Conservation (phyloP, 192 early-diverging fungal species). For the Coemansia sp. region DNA sequence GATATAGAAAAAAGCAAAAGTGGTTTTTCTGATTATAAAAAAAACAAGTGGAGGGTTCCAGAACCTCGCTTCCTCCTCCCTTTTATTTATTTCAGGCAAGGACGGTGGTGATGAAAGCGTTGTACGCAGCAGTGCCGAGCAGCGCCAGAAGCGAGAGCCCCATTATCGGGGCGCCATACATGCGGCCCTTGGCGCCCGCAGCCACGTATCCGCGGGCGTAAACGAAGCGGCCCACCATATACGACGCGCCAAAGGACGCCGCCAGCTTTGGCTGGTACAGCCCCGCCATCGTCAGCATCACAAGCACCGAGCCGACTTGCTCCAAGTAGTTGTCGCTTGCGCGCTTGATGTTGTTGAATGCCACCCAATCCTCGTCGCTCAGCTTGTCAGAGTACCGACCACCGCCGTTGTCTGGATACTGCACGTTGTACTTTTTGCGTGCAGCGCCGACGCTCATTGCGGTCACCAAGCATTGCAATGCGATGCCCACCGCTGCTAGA, state of each 20-base stretch:
- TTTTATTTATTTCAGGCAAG: constrained; percentile 21
- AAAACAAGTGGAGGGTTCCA: too few relatives aligned
- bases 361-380: constrained; percentile 52
- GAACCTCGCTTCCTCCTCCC: background rate
- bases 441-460: constrained; percentile 13
- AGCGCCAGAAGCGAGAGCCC: constrained; percentile 20
- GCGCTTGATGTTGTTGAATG: constrained; percentile 58
- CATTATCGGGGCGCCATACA: constrained; percentile 27
- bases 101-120: constrained; percentile 16
- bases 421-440: constrained; percentile 55
- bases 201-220: constrained; percentile 37
- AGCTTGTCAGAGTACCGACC: constrained; percentile 55
- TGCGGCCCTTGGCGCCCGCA: constrained; percentile 34
- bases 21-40: too few relatives aligned
- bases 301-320: constrained; percentile 31
- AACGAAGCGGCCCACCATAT: constrained; percentile 39
- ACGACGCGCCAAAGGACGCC: constrained; percentile 23
- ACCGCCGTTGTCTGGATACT: constrained; percentile 54
- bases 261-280: constrained; percentile 51
- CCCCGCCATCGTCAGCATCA: constrained; percentile 35
- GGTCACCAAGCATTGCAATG: constrained; percentile 32
- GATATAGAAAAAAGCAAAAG: background rate
- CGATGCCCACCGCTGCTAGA: constrained; percentile 43
- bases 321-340: constrained; percentile 57
- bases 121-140: constrained; percentile 28